These are phyloP conservation scores for Tylopilus felleus DNA, from an alignment of 768 basidiomycete species.

Conservation along the genomic window DNA sequence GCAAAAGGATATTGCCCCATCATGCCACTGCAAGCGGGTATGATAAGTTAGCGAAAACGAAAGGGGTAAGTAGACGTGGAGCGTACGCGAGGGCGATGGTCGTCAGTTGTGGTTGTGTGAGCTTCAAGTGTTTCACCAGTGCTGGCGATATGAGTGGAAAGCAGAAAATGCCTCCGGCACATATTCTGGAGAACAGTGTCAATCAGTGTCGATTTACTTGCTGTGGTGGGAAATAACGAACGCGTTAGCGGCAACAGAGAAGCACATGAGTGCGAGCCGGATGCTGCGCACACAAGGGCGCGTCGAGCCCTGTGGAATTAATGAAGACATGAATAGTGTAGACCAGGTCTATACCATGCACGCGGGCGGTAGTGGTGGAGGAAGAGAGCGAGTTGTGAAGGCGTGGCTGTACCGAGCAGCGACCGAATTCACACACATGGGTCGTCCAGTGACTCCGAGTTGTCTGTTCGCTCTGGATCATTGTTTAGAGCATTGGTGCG, in stretches of 20 bases:
- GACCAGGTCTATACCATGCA: slow-evolving; percentile 1
- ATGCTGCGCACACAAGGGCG: slow-evolving; percentile 18
- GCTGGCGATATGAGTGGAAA: slow-evolving; percentile 73
- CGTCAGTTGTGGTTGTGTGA: slow-evolving; percentile 75
- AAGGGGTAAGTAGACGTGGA: slow-evolving; percentile 29
- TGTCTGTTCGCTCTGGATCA: too few relatives aligned
- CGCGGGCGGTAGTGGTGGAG: background rate
- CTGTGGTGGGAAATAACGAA: slow-evolving; percentile 34
- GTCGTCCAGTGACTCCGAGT: too few relatives aligned
- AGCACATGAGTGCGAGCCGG: slow-evolving; percentile 38
- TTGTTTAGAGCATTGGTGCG: too few relatives aligned
- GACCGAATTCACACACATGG: background rate
- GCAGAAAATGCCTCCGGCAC: slow-evolving; percentile 75
- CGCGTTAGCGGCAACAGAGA: slow-evolving; percentile 64
- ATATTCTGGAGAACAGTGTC: slow-evolving; percentile 43
- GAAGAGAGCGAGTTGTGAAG: background rate
- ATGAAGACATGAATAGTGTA: slow-evolving; percentile 12
- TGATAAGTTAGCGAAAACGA: background rate
- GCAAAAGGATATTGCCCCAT: slow-evolving; percentile 78
- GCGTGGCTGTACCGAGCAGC: background rate
- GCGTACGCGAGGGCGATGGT: slow-evolving; percentile 74
- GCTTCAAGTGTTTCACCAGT: slow-evolving; percentile 53
- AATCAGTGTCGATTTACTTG: background rate
- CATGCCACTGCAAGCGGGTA: slow-evolving; percentile 55
- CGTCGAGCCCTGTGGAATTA: slow-evolving; percentile 1